Base-by-base conservation (phyloP, 2,329 filamentous ascomycete genomes). In the Colletotrichum godetiae region DNA sequence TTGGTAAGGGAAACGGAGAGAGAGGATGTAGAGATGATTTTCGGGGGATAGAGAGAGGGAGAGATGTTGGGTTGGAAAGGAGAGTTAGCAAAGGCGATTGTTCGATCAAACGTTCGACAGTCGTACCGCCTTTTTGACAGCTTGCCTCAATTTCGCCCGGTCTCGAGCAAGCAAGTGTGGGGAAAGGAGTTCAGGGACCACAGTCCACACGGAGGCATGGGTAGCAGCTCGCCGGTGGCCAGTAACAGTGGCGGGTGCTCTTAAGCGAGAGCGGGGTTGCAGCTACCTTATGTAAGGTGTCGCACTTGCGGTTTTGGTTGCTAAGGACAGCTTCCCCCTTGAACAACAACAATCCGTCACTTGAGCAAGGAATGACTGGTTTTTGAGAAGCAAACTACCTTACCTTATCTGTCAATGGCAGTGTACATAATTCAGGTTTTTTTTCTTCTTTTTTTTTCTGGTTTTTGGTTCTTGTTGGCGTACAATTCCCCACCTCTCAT, bases 91-190 rank as follows among this genome's bases (percentile, higher is more conserved):
- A 55, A 56, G 66, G 49, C 67, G 33, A 72, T 67, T 63, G 57
- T 53, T 53, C 57, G 56, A 71, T 58, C 31, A 74, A 74, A 74
- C 61, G 33, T 67, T 55, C 68, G 56, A 74, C 61, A 58, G 52
- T 71, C 65, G 57, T 61, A 67, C 75, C 76, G 77, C 73, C 77
- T 78, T 78, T 81, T 79, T 77, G 79, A 82, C 80, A 82, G 77
- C 79, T 81, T 81, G 79, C 80, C 79, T 76, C 77, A 80, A 75
- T 75, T 75, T 75, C 66, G 74, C 59, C 73, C 62, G 60, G 65
- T 55, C 65, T 64, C 63, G 73, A 74, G 63, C 66, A 64, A 55
- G 55, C 68, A 75, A 59, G 60, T 80, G 79, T 81, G 80, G 79
- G 79, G 79, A 73, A 75, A 68, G 64, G 42, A 75, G 64, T 72